Percentiles rank a stretch among this genome's conserved stretches.
phyloP scores from a whole-genome alignment of 2,329 filamentous ascomycete genomes.

The Trichoderma citrinoviride region DNA sequence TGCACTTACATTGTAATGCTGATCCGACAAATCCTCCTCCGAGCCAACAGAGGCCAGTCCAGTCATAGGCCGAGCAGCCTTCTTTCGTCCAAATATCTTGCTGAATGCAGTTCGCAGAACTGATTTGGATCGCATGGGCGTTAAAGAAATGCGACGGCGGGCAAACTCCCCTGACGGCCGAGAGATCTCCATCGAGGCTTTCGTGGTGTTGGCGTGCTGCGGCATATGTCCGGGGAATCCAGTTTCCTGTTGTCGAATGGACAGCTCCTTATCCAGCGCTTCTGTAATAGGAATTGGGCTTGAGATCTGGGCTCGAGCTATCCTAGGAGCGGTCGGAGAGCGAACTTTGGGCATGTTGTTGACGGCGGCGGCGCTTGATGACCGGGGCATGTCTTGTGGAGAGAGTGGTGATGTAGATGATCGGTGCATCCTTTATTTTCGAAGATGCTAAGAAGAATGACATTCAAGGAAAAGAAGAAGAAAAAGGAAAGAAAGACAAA shows the following conservation, averaged over 20 bases:
- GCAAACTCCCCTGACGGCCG: not conserved
- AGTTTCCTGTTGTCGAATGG: constrained; percentile 34
- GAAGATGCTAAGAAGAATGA: constrained; percentile 2
- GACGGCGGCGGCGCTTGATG: constrained; percentile 12
- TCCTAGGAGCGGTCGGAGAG: constrained; percentile 30
- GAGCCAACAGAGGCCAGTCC: constrained; percentile 6
- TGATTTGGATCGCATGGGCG: constrained; percentile 42
- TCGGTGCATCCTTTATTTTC: constrained; percentile 10
- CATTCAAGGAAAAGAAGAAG: not conserved
- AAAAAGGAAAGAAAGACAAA: not conserved
- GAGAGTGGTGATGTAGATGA: constrained; percentile 12
- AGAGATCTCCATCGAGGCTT: constrained; percentile 6
- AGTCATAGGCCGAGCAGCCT: constrained; percentile 40
- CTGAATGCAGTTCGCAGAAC: constrained; percentile 55
- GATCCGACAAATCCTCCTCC: constrained; percentile 2
- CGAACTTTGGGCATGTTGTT: constrained; percentile 5
- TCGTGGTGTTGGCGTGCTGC: not conserved
- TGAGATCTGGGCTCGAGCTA: constrained; percentile 60
- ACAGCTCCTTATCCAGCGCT: constrained; percentile 52
- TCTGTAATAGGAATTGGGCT: constrained; percentile 56
- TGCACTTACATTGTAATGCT: constrained; percentile 51
- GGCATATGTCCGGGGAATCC: not conserved
- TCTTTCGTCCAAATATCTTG: constrained; percentile 58
- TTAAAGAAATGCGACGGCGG: constrained; percentile 9
- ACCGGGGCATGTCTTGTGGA: constrained; percentile 10